Base-by-base conservation (phyloP, 345 rosid genomes). In the Hypericum perforatum region DNA sequence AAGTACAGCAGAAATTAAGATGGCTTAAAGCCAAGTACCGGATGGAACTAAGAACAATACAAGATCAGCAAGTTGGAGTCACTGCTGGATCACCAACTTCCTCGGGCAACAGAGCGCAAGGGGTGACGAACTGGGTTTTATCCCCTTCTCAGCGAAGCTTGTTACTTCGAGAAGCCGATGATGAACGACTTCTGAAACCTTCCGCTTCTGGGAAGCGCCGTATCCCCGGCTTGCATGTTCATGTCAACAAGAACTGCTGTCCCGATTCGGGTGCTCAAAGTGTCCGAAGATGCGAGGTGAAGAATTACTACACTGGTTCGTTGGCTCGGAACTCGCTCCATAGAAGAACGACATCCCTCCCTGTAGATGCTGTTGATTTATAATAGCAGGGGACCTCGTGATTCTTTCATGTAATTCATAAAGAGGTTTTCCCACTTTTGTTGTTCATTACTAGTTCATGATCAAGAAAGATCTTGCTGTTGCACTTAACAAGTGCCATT, bases 11-110 rank as follows among this genome's bases (percentile, higher is more conserved):
- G 47, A 78, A 78, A 63, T 37, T 75, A 9, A 74, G 91, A 70
- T 79, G 94, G 96, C 76, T 72, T 9, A 79, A 74, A 63, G 89
- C 86, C 14, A 80, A 78, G 65, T 69, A 76, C 68, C 81, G 74
- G 62, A 73, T 69, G 52, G 78, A 78, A 58, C 41, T 79, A 37
- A 72, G 82, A 60, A 82, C 74, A 56, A 74, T 78, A 16, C 60
- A 65, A 63, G 86, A 81, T 70, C 82, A 74, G 37, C 81, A 72
- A 52, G 37, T 72, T 37, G 75, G 70, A 57, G 38, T 58, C 13
- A 66, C 58, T 53, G 16, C 58, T 7, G 69, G 56, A 56, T 53
- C 77, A 13, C 54, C 65, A 10, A 63, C 52, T 54, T 61, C 60
- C 29, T 1, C 32, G 32, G 50, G 36, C 43, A n/a, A 63, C 60